Evolutionary conservation across 1,284 basidiomycete species (phyloP).

Genomic region (Calocybe gambosa): DNA sequence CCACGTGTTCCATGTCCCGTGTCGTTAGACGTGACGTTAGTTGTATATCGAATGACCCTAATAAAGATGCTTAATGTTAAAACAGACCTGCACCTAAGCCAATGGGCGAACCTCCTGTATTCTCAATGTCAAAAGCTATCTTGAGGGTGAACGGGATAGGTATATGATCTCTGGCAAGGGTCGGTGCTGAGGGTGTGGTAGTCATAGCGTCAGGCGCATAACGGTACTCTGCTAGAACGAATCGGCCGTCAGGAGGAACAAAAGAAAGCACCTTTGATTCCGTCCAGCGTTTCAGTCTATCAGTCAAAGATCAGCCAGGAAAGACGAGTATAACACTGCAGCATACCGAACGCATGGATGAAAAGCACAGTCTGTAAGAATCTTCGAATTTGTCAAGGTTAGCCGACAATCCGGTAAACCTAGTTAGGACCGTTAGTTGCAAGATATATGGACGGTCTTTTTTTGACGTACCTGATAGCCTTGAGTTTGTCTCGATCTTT

Average conservation of each 20-base stretch:
- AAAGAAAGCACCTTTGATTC: conserved; percentile 82
- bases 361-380: conserved; percentile 77
- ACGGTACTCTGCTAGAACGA: conserved; percentile 83
- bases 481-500: conserved; percentile 75
- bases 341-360: conserved; percentile 86
- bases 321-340: too few relatives aligned
- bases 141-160: conserved; percentile 67
- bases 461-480: conserved; percentile 61
- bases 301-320: conserved; percentile 3
- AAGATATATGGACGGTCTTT: background rate
- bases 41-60: conserved; percentile 69
- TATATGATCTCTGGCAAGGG: conserved; percentile 38
- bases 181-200: conserved; percentile 20
- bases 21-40: conserved; percentile 63
- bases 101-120: conserved; percentile 52
- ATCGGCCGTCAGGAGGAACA: conserved; percentile 91
- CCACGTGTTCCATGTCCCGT: conserved; percentile 64
- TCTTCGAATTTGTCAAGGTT: conserved; percentile 73
- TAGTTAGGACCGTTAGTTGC: conserved; percentile 19
- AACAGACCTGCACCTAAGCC: background rate
- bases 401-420: conserved; percentile 87
- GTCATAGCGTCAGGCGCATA: conserved; percentile 40
- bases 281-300: conserved; percentile 75
- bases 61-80: background rate
- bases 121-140: conserved; percentile 50